phyloP scores from a whole-genome alignment of 108 stramenopile species.

The Conticribra weissflogii region DNA sequence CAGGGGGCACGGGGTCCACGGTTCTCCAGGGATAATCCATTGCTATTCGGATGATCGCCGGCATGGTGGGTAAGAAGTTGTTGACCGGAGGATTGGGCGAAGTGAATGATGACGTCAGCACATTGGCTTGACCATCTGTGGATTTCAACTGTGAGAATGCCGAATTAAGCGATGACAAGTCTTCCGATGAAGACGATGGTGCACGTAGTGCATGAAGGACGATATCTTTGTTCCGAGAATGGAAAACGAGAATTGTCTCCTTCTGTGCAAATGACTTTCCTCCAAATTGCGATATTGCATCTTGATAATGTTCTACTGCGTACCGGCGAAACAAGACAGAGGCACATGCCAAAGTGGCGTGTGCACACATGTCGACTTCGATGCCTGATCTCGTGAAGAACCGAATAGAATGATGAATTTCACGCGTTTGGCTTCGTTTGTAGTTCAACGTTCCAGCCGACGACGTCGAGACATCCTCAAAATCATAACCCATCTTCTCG shows the following conservation, averaged over 20 bases:
- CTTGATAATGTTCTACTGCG: constrained; percentile 6
- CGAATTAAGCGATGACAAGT: no score
- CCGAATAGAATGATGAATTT: constrained; percentile 67
- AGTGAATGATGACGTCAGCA: no score
- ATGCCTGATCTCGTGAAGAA: constrained; percentile 70
- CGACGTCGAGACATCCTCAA: background rate
- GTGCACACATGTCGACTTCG: constrained; percentile 88
- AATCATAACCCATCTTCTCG: background rate
- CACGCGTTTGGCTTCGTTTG: constrained; percentile 7
- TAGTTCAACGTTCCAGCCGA: background rate
- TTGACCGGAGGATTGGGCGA: no score
- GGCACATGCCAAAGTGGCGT: constrained; percentile 21
- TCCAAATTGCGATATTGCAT: background rate
- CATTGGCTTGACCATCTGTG: no score
- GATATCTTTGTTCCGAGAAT: constrained; percentile 13
- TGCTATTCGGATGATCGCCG: constrained; percentile 42
- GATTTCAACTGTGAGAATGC: no score
- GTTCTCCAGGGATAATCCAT: constrained; percentile 54
- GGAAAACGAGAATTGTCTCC: background rate
- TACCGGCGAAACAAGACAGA: constrained; percentile 16
- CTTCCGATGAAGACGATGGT: constrained; percentile 9
- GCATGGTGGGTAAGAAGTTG: constrained; percentile 11
- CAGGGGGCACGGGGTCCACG: constrained; percentile 29
- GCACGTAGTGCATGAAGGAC: constrained; percentile 21
- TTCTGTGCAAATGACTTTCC: background rate